Conservation (phyloP, 1,284 basidiomycete genomes). For the Heterobasidion occidentale region DNA sequence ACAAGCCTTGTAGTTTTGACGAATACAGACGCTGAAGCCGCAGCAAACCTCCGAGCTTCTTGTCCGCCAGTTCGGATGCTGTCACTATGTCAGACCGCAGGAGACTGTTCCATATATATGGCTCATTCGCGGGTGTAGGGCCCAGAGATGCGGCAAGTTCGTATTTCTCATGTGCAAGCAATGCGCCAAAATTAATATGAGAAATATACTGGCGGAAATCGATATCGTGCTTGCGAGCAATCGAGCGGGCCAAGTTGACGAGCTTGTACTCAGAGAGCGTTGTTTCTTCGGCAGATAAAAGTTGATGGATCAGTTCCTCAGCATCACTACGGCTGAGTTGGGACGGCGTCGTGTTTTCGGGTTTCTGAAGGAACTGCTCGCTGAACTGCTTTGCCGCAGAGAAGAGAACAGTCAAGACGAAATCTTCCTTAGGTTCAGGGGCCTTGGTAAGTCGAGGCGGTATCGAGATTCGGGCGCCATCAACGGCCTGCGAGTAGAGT, state of each 20-base stretch:
- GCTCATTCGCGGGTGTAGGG: conserved; percentile 30
- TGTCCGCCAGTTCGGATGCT: conserved; percentile 38
- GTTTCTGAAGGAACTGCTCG: conserved; percentile 24
- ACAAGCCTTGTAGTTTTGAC: conserved; percentile 40
- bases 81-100: conserved; percentile 50
- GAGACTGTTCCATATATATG: conserved; percentile 53
- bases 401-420: conserved; percentile 45
- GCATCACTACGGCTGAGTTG: conserved; percentile 23
- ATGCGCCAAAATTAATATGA: conserved; percentile 47
- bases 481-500: conserved; percentile 58
- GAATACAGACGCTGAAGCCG: conserved; percentile 55
- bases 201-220: conserved; percentile 36
- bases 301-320: conserved; percentile 29
- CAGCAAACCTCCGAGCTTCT: conserved; percentile 41
- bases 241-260: conserved; percentile 37
- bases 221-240: conserved; percentile 36
- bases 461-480: conserved; percentile 51
- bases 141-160: conserved; percentile 33
- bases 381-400: conserved; percentile 38
- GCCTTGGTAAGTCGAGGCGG: conserved; percentile 42
- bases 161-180: conserved; percentile 44
- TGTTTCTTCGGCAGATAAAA: conserved; percentile 40
- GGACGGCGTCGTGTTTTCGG: neutral
- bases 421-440: conserved; percentile 34
- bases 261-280: conserved; percentile 53